Evolutionary conservation across 1,284 basidiomycete species (phyloP), one percentile per base, ranked within the genome.

Genomic region (Pseudozyma thailandica): DNA sequence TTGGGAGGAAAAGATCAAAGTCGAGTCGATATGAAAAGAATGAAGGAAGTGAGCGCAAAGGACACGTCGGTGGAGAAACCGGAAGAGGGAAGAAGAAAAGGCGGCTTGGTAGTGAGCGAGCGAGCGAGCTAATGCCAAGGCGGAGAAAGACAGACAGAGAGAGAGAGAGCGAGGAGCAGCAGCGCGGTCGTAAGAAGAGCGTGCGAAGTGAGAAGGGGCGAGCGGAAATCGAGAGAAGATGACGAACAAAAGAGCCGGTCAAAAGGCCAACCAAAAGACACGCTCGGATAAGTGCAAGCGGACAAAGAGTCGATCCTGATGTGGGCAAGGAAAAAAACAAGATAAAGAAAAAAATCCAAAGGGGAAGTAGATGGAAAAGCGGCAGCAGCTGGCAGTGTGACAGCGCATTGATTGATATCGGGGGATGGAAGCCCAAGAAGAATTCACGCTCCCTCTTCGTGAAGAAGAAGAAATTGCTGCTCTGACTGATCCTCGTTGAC

Each of bases 281-380:
- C n/a, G n/a, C n/a, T n/a, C n/a, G n/a, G 45, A 53, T 45, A 53
- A 53, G 35, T 26, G 35, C 41, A 51, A 25, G 48, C 48, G 38
- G 48, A 8, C 35, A 31, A 31, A 31, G 30, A 31, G 30, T 8
- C 30, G n/a, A n/a, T n/a, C n/a, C n/a, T n/a, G n/a, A n/a, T n/a
- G n/a, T n/a, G n/a, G n/a, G n/a, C n/a, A n/a, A n/a, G n/a, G 30
- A 31, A 31, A 15, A 25, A 23, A 44, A 33, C 27, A 30, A 20
- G 42, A 44, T 20, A 16, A 27, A 41, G 25, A 44, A 44, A 12
- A 44, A 45, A 52, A 52, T 6, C 37, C 18, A 31, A 43, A 31
- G 20, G 6, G 5, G 0, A 39, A 30, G 12, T 5, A 26, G 44
- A 45, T 27, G 23, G 27, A 28, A 37, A 44, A 31, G 21, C 4